These are phyloP conservation scores for Nitzschia sp. DNA, from an alignment of 108 stramenopile genomes.

Conservation along the genomic window DNA sequence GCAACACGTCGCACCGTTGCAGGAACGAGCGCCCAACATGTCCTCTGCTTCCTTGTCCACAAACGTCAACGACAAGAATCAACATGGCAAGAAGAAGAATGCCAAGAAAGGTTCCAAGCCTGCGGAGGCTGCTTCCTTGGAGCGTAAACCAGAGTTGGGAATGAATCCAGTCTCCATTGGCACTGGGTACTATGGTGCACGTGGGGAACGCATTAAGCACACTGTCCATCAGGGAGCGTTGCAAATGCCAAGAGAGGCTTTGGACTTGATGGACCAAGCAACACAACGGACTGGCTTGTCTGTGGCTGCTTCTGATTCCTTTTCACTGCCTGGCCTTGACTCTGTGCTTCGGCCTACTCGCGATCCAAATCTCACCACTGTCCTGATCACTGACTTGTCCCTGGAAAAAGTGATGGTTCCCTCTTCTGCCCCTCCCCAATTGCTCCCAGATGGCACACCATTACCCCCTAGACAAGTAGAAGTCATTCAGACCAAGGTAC, in stretches of 20 bases:
- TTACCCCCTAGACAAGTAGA: constrained; percentile 1
- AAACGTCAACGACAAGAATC: constrained; percentile 17
- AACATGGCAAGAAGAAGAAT: constrained; percentile 27
- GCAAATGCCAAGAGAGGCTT: constrained; percentile 54
- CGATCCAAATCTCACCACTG: constrained; percentile 27
- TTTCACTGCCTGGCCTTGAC: constrained; percentile 43
- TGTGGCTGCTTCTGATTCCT: neutral
- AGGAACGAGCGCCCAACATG: neutral
- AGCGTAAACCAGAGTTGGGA: constrained; percentile 22
- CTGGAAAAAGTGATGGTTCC: constrained; percentile 19
- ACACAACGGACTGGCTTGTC: constrained; percentile 13
- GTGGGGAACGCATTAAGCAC: constrained; percentile 60
- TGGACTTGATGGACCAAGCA: constrained; percentile 43
- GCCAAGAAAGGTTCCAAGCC: neutral
- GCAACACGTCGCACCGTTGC: neutral
- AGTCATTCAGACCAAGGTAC: constrained; percentile 15
- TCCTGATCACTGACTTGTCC: constrained; percentile 37
- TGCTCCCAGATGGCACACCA: neutral
- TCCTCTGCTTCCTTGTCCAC: neutral
- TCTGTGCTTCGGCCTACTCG: constrained; percentile 39
- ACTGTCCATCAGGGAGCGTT: constrained; percentile 73
- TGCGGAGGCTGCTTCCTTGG: constrained; percentile 19
- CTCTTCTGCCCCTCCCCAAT: neutral
- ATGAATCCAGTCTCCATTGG: constrained; percentile 64
- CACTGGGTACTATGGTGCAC: constrained; percentile 59